Evolutionary conservation across 2,329 filamentous ascomycete genomes (phyloP).

Genomic region (Hypoxylon sp.): DNA sequence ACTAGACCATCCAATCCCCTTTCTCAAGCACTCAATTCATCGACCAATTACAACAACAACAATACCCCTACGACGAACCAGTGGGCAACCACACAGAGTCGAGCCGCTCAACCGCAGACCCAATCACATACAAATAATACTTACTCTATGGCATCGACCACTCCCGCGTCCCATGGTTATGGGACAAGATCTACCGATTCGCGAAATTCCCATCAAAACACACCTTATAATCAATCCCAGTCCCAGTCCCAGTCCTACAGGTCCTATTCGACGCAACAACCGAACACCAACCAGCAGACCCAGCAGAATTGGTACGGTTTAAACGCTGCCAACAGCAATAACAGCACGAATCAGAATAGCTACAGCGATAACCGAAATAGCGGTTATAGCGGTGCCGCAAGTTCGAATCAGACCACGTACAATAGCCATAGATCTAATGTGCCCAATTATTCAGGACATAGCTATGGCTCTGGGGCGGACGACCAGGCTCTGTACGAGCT

Average conservation of each 20-base stretch:
- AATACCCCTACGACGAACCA: conserved; percentile 42
- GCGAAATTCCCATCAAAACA: conserved; percentile 46
- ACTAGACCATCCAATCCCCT: conserved; percentile 47
- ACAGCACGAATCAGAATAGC: conserved; percentile 44
- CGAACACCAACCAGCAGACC: conserved; percentile 48
- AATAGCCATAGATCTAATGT: conserved; percentile 45
- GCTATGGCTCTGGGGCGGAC: conserved; percentile 45
- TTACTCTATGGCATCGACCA: conserved; percentile 44
- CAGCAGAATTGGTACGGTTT: conserved; percentile 57
- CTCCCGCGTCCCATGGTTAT: conserved; percentile 47
- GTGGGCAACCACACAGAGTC: conserved; percentile 50
- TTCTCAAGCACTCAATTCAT: conserved; percentile 48
- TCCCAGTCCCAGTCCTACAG: conserved; percentile 48
- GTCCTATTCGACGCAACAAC: conserved; percentile 52
- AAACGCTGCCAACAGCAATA: conserved; percentile 43
- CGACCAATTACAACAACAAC: conserved; percentile 42
- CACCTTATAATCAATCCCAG: conserved; percentile 52
- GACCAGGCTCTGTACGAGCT: conserved; percentile 52
- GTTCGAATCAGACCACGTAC: conserved; percentile 36
- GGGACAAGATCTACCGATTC: conserved; percentile 49
- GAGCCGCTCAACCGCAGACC: conserved; percentile 37
- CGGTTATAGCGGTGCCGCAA: conserved; percentile 35
- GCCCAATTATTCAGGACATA: conserved; percentile 44
- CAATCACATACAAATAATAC: conserved; percentile 43
- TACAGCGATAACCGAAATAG: conserved; percentile 48